A percentile compares a stretch with the other conserved stretches of the same genome.
Conservation (phyloP, 2,329 filamentous ascomycete genomes). For the Colletotrichum sojae region DNA sequence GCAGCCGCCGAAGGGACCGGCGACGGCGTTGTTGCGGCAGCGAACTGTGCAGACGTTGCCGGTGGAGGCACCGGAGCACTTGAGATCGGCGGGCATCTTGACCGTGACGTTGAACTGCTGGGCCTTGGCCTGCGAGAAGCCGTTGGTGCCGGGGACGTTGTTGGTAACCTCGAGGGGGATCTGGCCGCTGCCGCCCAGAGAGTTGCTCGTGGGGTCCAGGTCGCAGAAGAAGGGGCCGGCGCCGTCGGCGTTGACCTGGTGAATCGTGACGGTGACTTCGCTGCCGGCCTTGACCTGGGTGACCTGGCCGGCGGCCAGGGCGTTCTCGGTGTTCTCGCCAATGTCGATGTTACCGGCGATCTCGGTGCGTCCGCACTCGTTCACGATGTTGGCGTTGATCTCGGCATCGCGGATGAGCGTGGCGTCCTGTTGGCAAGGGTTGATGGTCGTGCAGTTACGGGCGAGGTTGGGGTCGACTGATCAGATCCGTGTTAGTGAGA, state of each 20-base stretch:
- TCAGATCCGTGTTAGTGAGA: conserved; percentile 15
- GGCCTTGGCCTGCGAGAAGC: conserved; percentile 69
- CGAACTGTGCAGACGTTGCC: conserved; percentile 72
- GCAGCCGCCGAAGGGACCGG: conserved; percentile 71
- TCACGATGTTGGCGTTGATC: conserved; percentile 66
- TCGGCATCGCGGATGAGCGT: conserved; percentile 74
- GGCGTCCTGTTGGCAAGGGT: conserved; percentile 76
- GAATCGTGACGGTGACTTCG: conserved; percentile 62
- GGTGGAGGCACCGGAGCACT: conserved; percentile 67
- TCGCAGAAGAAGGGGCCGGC: conserved; percentile 70
- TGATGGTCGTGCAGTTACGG: conserved; percentile 74
- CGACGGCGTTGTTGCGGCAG: conserved; percentile 70
- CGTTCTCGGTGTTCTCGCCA: conserved; percentile 68
- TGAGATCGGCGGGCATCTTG: conserved; percentile 63
- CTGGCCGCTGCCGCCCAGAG: conserved; percentile 59
- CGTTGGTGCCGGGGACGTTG: conserved; percentile 72
- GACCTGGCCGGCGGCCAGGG: conserved; percentile 59
- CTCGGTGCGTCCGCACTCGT: conserved; percentile 75
- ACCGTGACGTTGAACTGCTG: conserved; percentile 71
- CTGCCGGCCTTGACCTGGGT: conserved; percentile 65
- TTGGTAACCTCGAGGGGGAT: conserved; percentile 66
- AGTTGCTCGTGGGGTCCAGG: conserved; percentile 63
- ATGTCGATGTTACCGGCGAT: conserved; percentile 74
- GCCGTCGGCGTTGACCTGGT: conserved; percentile 69
- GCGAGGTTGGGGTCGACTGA: conserved; percentile 68